Evolutionary conservation across 2,329 filamentous ascomycete genomes (phyloP).

Genomic region (Aureobasidium musti): DNA sequence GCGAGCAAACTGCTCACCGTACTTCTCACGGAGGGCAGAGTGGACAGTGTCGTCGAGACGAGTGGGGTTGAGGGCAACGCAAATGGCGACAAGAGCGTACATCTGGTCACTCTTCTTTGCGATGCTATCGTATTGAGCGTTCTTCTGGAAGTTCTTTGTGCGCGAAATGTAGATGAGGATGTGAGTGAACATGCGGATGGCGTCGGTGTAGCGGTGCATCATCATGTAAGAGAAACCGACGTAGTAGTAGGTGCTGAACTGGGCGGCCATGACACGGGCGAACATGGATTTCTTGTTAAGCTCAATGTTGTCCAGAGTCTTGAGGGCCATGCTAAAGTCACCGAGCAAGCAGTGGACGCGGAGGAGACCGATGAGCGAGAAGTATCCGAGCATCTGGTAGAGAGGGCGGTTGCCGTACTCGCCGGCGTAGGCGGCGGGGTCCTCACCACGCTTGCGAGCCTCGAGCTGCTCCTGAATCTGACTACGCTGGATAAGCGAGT

Average conservation of each 20-base stretch:
- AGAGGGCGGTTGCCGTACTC: conserved; percentile 93
- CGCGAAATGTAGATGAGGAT: conserved; percentile 98
- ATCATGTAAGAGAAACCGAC: conserved; percentile 99
- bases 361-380: conserved; percentile 96
- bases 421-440: conserved; percentile 81
- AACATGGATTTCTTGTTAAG: conserved; percentile 99
- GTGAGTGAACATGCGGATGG: conserved; percentile 99
- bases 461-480: conserved; percentile 97
- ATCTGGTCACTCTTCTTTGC: conserved; percentile 99
- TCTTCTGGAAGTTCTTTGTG: conserved; percentile 99
- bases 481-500: conserved; percentile 97
- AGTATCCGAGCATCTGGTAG: conserved; percentile 98
- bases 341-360: conserved; percentile 95
- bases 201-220: conserved; percentile 99
- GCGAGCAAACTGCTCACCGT: conserved; percentile 95
- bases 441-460: conserved; percentile 92
- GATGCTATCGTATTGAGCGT: conserved; percentile 95
- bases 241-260: conserved; percentile 99
- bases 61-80: conserved; percentile 95
- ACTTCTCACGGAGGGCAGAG: conserved; percentile 97
- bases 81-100: conserved; percentile 98
- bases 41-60: conserved; percentile 98
- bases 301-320: conserved; percentile 99
- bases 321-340: conserved; percentile 96
- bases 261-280: conserved; percentile 96